Base-by-base conservation (phyloP, 768 basidiomycete genomes). In the Glaciozyma antarctica region DNA sequence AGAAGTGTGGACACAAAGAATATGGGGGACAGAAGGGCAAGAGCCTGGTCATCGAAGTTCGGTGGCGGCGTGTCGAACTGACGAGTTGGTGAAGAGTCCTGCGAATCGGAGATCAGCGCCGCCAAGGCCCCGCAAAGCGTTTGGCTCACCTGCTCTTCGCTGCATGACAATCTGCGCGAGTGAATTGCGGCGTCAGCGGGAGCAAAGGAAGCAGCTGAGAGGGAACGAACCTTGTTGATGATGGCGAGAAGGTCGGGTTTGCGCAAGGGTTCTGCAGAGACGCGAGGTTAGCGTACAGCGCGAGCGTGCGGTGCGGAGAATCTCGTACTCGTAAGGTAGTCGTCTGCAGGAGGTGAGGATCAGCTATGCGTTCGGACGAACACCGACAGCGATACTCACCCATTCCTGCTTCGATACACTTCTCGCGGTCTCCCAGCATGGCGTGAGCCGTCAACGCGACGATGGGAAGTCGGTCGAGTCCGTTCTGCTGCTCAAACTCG, bases 401-500 rank as follows among this genome's bases (percentile, higher is more conserved):
- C 85, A 86, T 86, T 66, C 85, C 85, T 21, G 85, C 86, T 74
- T 86, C 82, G 74, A 87, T 76, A 73, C 85, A 88, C 66, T 86
- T 80, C 74, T 88, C 86, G 54, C 86, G 80, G 72, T 87, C 86
- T 71, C 91, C 91, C 72, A 92, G 90, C 91, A 93, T 97, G 58
- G 94, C 94, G 77, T 99, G 94, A 4, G 94, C 94, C 1, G 95
- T 98, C 48, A 99, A 80, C 1, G 95, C 95, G 72, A 98, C 90
- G 71, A 99, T 98, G 0, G 95, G 94, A 9, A 85, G 90, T 3
- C 85, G 82, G 21, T 83, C 75, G 38, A 90, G 79, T 12, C 84
- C 81, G 68, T 84, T 84, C 67, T 85, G 81, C 75, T 81, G 78
- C 78, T 98, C 94, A 74, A 85, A 90, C 45, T 84, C 82, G 59